Evolutionary conservation across 257 asterid genomes (phyloP), one percentile per base, ranked within the genome.

Genomic region (Linderniella brevidens): DNA sequence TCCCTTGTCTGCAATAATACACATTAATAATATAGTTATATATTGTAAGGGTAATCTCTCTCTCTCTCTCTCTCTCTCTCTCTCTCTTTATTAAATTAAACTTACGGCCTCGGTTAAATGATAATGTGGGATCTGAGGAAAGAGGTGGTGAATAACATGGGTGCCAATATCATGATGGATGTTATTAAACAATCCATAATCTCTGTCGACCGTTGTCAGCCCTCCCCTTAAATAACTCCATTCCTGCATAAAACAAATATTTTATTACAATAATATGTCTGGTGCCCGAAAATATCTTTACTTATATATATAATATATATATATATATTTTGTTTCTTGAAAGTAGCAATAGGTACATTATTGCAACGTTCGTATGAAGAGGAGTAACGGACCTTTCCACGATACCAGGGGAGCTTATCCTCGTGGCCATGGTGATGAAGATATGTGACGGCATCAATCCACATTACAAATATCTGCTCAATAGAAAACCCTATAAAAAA

Each of bases 181-280:
- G 74, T 79, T 79, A 72, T 86, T 86, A 14, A 86, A 76, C 93
- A 78, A 77, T 35, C 94, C 96, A 14, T 86, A 82, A 44, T 86
- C 93, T 0, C 94, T 90, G 51, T 86, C 96, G 9, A 86, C 66
- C 0, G 90, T 80, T 4, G 95, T 81, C 3, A 86, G 86, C 59
- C 96, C 96, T 3, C 96, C 96, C 68, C 94, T 64, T 41, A 81
- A 66, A 52, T 82, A 86, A 70, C 77, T 82, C 96, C 96, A 86
- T 58, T 82, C 94, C 96, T 86, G 65, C 58, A 60, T 50, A 48
- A 20, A 48, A 1, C 13, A 4, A 3, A 5, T 3, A 48, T 16
- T 19, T 8, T 3, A 48, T 25, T 10, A 46, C 48, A 13, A 44
- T 8, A 44, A 13, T 15, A 13, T 16, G 1, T 11, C 25, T 46